Evolutionary conservation across 192 early-diverging fungal genomes (phyloP).

Genomic region (Backusella tuberculispora): DNA sequence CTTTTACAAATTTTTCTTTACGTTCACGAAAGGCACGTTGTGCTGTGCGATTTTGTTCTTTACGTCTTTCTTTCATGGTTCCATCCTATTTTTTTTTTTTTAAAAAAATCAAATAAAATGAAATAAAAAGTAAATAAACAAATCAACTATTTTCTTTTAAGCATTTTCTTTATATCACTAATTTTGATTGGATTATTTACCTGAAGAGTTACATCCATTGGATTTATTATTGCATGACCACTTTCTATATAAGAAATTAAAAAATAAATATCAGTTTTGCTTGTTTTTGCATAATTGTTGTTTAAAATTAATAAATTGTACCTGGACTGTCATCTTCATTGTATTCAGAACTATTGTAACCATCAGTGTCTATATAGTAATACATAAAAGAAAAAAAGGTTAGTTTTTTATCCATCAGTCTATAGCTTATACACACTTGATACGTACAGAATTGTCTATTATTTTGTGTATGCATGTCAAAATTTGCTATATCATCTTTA

Average conservation of each 20-base stretch:
- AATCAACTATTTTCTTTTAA: not conserved
- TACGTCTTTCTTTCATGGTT: conserved; percentile 29
- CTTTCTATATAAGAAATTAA: conserved; percentile 6
- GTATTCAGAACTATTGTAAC: conserved; percentile 3
- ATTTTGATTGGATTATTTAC: not conserved
- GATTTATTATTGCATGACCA: not conserved
- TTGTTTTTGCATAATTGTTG: not conserved
- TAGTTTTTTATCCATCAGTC: not conserved
- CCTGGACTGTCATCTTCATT: conserved; percentile 10
- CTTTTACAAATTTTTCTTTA: conserved; percentile 77
- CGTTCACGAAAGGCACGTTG: conserved; percentile 64
- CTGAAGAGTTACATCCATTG: not conserved
- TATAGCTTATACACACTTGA: not conserved
- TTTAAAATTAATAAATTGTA: not conserved
- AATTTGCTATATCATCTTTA: not conserved
- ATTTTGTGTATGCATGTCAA: not conserved
- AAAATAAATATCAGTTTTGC: not conserved
- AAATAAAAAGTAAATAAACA: not conserved
- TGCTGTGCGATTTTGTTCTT: conserved; percentile 35
- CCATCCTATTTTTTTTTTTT: not conserved
- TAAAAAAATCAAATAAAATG: not conserved
- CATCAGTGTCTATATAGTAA: not conserved
- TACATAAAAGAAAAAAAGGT: not conserved
- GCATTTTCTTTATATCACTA: not conserved
- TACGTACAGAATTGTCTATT: not conserved